Conservation (phyloP, 495 filamentous ascomycete species). For the Xylaria grammica region DNA sequence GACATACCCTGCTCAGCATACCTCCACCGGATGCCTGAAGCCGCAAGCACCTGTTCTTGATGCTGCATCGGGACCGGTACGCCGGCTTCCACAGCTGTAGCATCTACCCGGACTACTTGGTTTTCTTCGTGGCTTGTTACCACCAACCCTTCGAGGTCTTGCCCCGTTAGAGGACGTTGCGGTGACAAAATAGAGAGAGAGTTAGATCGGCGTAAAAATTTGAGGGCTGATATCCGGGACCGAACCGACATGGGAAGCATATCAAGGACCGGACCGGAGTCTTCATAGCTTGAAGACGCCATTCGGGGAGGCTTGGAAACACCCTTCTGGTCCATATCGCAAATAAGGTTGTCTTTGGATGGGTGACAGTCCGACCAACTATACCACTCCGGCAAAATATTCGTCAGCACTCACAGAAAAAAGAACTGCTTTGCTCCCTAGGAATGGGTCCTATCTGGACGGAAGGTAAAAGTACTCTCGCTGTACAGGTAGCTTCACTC, state of each 20-base stretch:
- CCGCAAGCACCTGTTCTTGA: background rate
- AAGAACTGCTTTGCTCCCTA: too few relatives aligned
- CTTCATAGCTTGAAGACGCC: too few relatives aligned
- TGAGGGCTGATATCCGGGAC: slow-evolving; percentile 33
- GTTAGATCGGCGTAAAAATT: slow-evolving; percentile 33
- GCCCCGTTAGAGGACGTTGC: slow-evolving; percentile 14
- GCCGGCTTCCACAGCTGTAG: slow-evolving; percentile 24
- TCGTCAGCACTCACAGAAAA: background rate
- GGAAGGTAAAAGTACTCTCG: background rate
- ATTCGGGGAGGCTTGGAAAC: too few relatives aligned
- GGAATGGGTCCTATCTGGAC: background rate
- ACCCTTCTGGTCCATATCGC: slow-evolving; percentile 30
- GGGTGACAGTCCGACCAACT: background rate
- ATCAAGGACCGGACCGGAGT: slow-evolving; percentile 36
- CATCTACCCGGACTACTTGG: slow-evolving; percentile 19
- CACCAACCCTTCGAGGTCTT: background rate
- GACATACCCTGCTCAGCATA: slow-evolving; percentile 41
- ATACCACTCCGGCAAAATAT: background rate
- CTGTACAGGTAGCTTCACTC: background rate
- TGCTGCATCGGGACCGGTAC: slow-evolving; percentile 2
- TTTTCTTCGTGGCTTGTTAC: slow-evolving; percentile 22
- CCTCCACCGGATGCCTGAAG: slow-evolving; percentile 38
- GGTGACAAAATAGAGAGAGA: slow-evolving; percentile 27
- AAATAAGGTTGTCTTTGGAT: slow-evolving; percentile 4
- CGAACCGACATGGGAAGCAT: slow-evolving; percentile 37